Evolutionary conservation across 257 asterid genomes (phyloP), one percentile per base, ranked within the genome.

Genomic region (Verbena officinalis): DNA sequence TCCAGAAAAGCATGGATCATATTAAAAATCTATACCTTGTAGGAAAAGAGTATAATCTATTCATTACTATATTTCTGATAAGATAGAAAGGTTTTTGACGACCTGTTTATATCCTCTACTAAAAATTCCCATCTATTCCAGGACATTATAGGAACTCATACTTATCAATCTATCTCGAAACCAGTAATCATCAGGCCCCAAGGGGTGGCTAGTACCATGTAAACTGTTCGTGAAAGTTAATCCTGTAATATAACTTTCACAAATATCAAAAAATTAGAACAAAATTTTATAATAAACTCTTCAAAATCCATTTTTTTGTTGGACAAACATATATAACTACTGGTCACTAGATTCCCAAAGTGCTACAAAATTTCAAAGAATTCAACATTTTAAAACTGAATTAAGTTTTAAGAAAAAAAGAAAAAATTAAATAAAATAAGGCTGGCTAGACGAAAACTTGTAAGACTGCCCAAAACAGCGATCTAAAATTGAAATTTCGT

Each of bases 341-440:
- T 31, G 22, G 19, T 22, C 46, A 68, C 48, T 56, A 54, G 30
- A 71, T 65, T 27, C 48, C 24, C 13, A 3, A 23, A 34, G 19
- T 19, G 23, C 33, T 16, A 27, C 7, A 10, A 34, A 33, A 20
- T 73, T 31, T 34, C 36, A 45, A 42, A 22, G 36, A 42, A 46
- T 38, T 55, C 42, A 53, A 68, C 7, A 39, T 34, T 70, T 30
- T 45, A 69, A 58, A 60, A 65, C 21, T 71, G 15, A 71, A 59
- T 49, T 63, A 30, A 67, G 21, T 14, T 19, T 4, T 36, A 54
- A 57, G 43, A 15, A 55, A 17, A 0, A n/a, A 43, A 43, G 15
- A 13, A 46, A 46, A 13, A 46, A 15, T 16, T 15, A 46, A 46
- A 13, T n/a, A 9, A 55, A 54, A 39, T 33, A 22, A 43, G 21